Base-by-base conservation (phyloP, 176 grass and related monocot genomes). In the Typha latifolia region DNA sequence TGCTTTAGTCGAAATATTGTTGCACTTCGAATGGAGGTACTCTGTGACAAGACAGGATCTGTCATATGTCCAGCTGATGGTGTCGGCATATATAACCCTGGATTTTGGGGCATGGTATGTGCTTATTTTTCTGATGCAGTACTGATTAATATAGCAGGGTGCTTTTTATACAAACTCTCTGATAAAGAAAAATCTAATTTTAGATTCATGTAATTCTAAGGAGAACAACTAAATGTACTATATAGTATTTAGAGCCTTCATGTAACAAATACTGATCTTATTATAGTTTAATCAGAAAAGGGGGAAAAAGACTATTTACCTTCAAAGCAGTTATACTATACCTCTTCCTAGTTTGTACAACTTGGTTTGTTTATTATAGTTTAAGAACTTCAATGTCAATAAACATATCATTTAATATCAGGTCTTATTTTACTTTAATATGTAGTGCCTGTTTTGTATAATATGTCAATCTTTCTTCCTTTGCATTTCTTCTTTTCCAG, bases 41-140 rank as follows among this genome's bases (percentile, higher is more conserved):
- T 85, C 10, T 96, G 91, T 74, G 82, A 82, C 18, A 24, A 74
- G 5, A 13, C 5, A 57, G 70, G 63, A 66, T 74, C 71, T 49
- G 14, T 51, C 31, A 14, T 49, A 26, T 97, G 93, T 68, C 87
- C 87, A 22, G 32, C 21, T 61, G 68, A 48, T 59, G 93, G 93
- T 59, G 87, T 96, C 64, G 91, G 87, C 12, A 69, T 96, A 66
- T 96, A 87, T 67, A 96, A 96, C 49, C 84, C 84, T 4, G 91
- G 91, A 20, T 96, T 75, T 70, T 96, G 91, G 91, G 91, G 91
- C 78, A 96, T 96, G 87, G 91, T 97, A 86, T 63, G 70, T 52
- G 23, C 16, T 61, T 56, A 20, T 65, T 66, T 27, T 14, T 27
- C 15, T 61, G 23, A 75, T 63, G 69, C 69, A 62, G 16, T 62